Evolutionary conservation across 2,329 filamentous ascomycete genomes (phyloP), one percentile per base, ranked within the genome.

Genomic region (Cladophialophora carrionii): DNA sequence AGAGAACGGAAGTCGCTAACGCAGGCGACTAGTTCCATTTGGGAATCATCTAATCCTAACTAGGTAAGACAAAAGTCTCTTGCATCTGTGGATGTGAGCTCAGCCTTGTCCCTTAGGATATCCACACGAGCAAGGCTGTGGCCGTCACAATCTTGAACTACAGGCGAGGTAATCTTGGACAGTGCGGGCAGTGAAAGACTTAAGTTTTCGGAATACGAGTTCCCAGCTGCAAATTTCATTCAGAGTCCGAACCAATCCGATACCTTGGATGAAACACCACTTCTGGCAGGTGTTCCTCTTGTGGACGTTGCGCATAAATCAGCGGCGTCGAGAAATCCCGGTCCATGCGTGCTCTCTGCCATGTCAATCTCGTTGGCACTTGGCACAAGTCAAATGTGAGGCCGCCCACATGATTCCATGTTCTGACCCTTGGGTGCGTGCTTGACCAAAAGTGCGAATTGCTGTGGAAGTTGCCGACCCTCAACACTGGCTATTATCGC

Each of bases 1-100:
- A 14, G 2, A 31, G n/a, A n/a, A 12, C 2, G 43, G 43, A 10
- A 41, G n/a, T 6, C 29, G 57, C 57, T 58, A 58, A 48, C 14
- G 31, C 41, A 48, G n/a, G 29, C 26, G 7, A 29, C 24, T 5
- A 29, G 1, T 29, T 10, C 34, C 46, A 12, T 46, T 52, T 37
- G 48, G 49, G 9, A 8, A 5, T 2, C 3, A 0, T 20, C 57
- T 60, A 60, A 48, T 22, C 48, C 7, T 2, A 14, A 32, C 41
- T 8, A 10, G 48, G 48, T 9, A 37, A 52, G 9, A 24, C 57
- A 60, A 31, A 60, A 60, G 57, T 60, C 57, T 60, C 57, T n/a
- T 60, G 57, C 57, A 60, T 60, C 41, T 7, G 17, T 9, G 17
- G 32, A 52, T 7, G 17, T 9, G 17, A 54, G n/a, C 10, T 54